Evolutionary conservation across 2,329 filamentous ascomycete species (phyloP), one percentile per base, ranked within the genome.

Genomic region (Alternaria incomplexa): DNA sequence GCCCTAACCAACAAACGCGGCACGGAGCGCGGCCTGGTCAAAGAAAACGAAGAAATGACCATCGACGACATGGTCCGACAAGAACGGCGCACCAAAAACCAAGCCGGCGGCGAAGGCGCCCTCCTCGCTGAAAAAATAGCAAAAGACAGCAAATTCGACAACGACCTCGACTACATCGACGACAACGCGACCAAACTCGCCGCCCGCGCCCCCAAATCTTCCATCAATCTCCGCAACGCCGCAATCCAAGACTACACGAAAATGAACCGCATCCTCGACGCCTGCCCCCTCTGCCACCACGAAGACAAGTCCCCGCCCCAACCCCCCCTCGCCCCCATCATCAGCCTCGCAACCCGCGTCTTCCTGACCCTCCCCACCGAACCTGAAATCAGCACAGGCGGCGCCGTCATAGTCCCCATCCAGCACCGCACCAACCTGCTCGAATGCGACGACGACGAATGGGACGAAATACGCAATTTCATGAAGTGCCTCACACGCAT

Each of bases 381-480:
- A 70, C 96, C 96, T 0, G 95, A 98, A 76, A 83, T 99, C 46
- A 91, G 88, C 69, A 86, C 92, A 53, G 93, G 93, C 48, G 91
- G 93, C 52, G 92, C 94, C 7, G 90, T 96, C 61, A 96, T 99
- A 65, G 93, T 94, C 4, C 96, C 96, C 6, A 89, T 96, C 22
- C 88, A 93, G 70, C 96, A 99, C 78, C 90, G 90, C 56, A 89
- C 86, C 23, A 99, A 98, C 78, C 88, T 99, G 0, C 84, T 99
- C n/a, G 95, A 97, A 80, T 99, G 96, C 79, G 95, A 98, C 79
- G 95, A 99, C 75, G 96, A 99, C 76, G 96, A 99, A 79, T 99
- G 96, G 96, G 96, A 99, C 77, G 96, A 99, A 81, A 90, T 99
- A 6, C 91, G 96, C 67, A 99, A 99, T 79, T 99, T 99, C 77